phyloP scores from a whole-genome alignment of 2,329 filamentous ascomycete species.

The Aspergillus quadricinctus region DNA sequence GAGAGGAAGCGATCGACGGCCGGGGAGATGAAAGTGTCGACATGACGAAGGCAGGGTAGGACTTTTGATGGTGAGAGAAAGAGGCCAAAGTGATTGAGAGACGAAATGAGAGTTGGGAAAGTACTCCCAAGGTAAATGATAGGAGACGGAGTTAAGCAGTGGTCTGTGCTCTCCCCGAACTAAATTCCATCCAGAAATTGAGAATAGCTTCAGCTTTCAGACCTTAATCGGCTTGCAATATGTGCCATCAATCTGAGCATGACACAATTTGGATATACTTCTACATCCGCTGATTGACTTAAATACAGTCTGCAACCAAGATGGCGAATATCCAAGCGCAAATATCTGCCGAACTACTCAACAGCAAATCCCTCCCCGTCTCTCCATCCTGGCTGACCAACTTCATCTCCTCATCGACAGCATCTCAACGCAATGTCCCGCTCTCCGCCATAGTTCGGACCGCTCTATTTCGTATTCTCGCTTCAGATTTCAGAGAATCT shows the following conservation, averaged over 20 bases:
- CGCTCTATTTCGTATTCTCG: slow-evolving; percentile 73
- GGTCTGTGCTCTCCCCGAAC: slow-evolving; percentile 18
- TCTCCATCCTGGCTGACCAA: slow-evolving; percentile 59
- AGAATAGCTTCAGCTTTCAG: slow-evolving; percentile 1
- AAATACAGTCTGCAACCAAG: background rate
- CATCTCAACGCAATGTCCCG: slow-evolving; percentile 53
- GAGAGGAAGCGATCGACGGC: slow-evolving; percentile 55
- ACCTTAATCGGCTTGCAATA: background rate
- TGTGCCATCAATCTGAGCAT: background rate
- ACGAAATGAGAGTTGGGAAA: background rate
- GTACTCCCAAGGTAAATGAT: background rate
- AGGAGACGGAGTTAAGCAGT: slow-evolving; percentile 19
- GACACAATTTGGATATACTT: background rate
- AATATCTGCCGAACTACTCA: slow-evolving; percentile 52
- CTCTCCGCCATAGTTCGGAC: slow-evolving; percentile 71
- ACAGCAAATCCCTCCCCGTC: slow-evolving; percentile 52
- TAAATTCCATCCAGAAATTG: background rate
- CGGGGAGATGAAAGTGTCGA: slow-evolving; percentile 58
- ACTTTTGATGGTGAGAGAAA: background rate
- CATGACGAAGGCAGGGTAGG: slow-evolving; percentile 37
- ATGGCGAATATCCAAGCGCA: slow-evolving; percentile 29
- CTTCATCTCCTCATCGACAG: slow-evolving; percentile 55
- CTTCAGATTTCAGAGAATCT: slow-evolving; percentile 67
- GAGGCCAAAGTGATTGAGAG: background rate
- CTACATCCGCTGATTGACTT: background rate